Conservation (phyloP, 179 eudicot genomes). For the Actinidia polygama region DNA sequence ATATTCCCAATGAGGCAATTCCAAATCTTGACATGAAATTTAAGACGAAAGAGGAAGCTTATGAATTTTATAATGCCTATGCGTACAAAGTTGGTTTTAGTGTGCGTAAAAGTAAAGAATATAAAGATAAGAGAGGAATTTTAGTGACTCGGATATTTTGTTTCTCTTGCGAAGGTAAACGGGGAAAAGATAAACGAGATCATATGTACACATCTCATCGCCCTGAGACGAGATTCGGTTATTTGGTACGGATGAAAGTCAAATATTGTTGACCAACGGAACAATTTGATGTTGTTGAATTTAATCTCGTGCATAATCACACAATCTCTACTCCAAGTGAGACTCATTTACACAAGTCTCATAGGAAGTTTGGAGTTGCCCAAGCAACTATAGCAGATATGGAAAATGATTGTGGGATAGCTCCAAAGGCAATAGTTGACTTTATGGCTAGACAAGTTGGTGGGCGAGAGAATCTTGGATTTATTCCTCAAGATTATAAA, state of each 20-base stretch:
- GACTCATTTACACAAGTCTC: background rate
- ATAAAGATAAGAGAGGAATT: background rate
- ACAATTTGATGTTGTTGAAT: background rate
- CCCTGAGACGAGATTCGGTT: background rate
- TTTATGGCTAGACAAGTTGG: background rate
- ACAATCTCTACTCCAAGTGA: background rate
- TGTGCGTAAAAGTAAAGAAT: background rate
- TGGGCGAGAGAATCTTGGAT: background rate
- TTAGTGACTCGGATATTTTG: background rate
- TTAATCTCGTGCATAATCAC: background rate
- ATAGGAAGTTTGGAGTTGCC: background rate
- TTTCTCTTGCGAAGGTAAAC: background rate
- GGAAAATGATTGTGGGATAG: background rate
- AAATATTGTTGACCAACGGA: background rate
- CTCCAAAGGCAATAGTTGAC: background rate
- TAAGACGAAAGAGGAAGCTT: background rate
- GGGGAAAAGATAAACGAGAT: slow-evolving; percentile 1
- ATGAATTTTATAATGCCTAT: background rate
- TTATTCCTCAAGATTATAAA: slow-evolving; percentile 19
- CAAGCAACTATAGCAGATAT: slow-evolving; percentile 1
- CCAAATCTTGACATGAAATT: background rate
- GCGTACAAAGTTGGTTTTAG: background rate
- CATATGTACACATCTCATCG: background rate
- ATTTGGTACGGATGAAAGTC: background rate
- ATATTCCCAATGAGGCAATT: background rate